Percentiles rank a stretch among this genome's conserved stretches.
These are phyloP conservation scores for Plectosphaerella cucumerina DNA, from an alignment of 2,329 filamentous ascomycete species.

Conservation along the genomic window DNA sequence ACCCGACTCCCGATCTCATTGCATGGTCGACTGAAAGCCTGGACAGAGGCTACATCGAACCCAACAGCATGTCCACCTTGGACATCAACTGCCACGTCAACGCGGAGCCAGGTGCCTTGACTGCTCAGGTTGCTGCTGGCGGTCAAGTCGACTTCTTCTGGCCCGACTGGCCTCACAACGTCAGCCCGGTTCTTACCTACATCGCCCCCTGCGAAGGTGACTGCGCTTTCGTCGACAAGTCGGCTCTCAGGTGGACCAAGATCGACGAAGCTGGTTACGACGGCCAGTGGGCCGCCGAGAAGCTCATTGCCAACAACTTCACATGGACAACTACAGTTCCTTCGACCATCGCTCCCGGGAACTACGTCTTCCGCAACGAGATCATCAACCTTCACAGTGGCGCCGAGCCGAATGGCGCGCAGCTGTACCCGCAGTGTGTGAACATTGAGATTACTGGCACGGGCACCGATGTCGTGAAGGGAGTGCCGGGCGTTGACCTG, in stretches of 20 bases:
- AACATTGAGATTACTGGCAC: slow-evolving; percentile 40
- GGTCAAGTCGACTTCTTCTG: slow-evolving; percentile 34
- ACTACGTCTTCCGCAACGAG: slow-evolving; percentile 48
- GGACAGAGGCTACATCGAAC: slow-evolving; percentile 47
- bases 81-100: slow-evolving; percentile 45
- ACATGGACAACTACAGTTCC: slow-evolving; percentile 28
- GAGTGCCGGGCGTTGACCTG: slow-evolving; percentile 23
- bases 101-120: slow-evolving; percentile 28
- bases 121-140: slow-evolving; percentile 33
- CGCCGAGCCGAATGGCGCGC: slow-evolving; percentile 37
- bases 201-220: slow-evolving; percentile 55
- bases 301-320: slow-evolving; percentile 35
- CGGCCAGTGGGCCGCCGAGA: slow-evolving; percentile 29
- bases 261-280: slow-evolving; percentile 50
- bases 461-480: slow-evolving; percentile 25
- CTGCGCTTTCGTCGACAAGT: slow-evolving; percentile 50
- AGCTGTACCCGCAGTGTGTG: slow-evolving; percentile 48
- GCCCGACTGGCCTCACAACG: slow-evolving; percentile 37
- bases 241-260: slow-evolving; percentile 57
- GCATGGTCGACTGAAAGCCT: slow-evolving; percentile 37
- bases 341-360: slow-evolving; percentile 23
- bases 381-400: slow-evolving; percentile 44
- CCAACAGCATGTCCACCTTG: slow-evolving; percentile 27
- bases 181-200: slow-evolving; percentile 58
- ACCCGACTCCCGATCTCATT: slow-evolving; percentile 13